phyloP scores from a whole-genome alignment of 257 asterid species.

The Ilex aquifolium region DNA sequence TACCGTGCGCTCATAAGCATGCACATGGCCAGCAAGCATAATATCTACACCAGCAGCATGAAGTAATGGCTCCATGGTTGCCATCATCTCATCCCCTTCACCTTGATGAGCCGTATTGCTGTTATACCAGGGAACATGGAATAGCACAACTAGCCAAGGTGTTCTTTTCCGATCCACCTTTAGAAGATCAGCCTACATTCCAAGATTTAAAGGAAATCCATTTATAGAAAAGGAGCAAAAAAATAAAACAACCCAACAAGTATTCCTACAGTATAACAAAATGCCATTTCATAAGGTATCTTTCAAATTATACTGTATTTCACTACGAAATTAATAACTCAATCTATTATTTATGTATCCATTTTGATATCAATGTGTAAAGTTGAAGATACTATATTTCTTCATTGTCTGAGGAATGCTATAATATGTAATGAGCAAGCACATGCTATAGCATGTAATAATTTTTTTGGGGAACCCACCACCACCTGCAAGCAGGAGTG shows the following conservation, averaged over 20 bases:
- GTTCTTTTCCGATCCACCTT: constrained; percentile 66
- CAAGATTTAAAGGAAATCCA: constrained; percentile 11
- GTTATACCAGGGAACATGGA: constrained; percentile 97
- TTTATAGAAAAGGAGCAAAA: neutral
- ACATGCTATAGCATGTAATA: too few relatives aligned
- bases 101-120: constrained; percentile 84
- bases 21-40: constrained; percentile 81
- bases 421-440: too few relatives aligned
- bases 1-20: constrained; percentile 97
- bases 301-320: too few relatives aligned
- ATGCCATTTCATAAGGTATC: too few relatives aligned
- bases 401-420: too few relatives aligned
- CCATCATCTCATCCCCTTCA: constrained; percentile 83
- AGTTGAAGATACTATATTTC: too few relatives aligned
- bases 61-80: constrained; percentile 70
- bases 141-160: constrained; percentile 71
- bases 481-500: too few relatives aligned
- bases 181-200: constrained; percentile 60
- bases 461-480: too few relatives aligned
- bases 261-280: too few relatives aligned
- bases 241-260: constrained; percentile 2
- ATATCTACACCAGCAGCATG: constrained; percentile 68
- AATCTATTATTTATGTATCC: too few relatives aligned
- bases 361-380: too few relatives aligned
- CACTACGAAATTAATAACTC: too few relatives aligned